phyloP scores from a whole-genome alignment of 192 early-diverging fungal genomes.

The Rhizoclosmatium sp. region DNA sequence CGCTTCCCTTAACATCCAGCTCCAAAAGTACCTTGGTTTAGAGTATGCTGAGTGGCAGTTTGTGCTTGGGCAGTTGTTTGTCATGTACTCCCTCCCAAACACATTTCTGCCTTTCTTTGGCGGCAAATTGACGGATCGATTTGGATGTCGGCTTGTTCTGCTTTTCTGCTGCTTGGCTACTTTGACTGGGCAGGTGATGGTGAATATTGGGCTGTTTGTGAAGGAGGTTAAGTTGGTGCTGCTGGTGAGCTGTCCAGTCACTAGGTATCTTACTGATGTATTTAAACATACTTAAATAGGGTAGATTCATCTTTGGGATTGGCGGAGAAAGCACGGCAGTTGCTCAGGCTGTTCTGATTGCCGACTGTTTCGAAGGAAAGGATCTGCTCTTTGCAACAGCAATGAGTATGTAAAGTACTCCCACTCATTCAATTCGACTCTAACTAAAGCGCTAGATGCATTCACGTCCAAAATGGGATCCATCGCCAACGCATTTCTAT shows the following conservation, averaged over 20 bases:
- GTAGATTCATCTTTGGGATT: constrained; percentile 55
- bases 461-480: constrained; percentile 59
- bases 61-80: constrained; percentile 63
- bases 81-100: constrained; percentile 71
- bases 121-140: constrained; percentile 61
- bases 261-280: constrained; percentile 55
- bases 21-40: constrained; percentile 19
- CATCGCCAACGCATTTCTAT: constrained; percentile 57
- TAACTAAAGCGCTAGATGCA: constrained; percentile 37
- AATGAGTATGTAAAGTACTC: constrained; percentile 27
- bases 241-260: constrained; percentile 68
- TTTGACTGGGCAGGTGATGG: constrained; percentile 43
- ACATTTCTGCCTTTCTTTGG: constrained; percentile 68
- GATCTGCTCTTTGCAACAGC: constrained; percentile 56
- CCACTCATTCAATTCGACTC: not conserved
- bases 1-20: constrained; percentile 27
- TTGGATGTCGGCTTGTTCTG: constrained; percentile 58
- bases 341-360: constrained; percentile 56
- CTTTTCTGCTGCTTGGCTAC: constrained; percentile 44
- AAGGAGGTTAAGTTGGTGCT: constrained; percentile 54
- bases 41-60: constrained; percentile 48
- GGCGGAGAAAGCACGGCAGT: constrained; percentile 59
- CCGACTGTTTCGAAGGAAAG: constrained; percentile 54
- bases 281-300: constrained; percentile 37
- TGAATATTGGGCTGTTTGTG: constrained; percentile 40